phyloP scores from a whole-genome alignment of 768 basidiomycete species.

The Boletus sp. region DNA sequence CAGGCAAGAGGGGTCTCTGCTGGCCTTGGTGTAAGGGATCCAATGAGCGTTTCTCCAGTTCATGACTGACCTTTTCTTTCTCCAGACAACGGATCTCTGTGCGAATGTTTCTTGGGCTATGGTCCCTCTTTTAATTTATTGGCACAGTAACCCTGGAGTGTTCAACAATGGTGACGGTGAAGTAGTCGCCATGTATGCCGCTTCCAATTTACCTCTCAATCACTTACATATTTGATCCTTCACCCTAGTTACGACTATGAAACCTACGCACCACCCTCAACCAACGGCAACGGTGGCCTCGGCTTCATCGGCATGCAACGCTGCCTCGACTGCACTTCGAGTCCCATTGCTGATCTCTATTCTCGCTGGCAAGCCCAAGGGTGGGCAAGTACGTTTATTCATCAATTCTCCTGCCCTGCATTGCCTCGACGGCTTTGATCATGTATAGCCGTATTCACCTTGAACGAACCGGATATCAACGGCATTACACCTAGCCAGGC shows the following conservation, averaged over 20 bases:
- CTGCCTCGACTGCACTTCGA: constrained; percentile 36
- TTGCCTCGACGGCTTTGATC: neutral
- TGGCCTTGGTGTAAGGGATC: constrained; percentile 36
- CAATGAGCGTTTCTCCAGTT: neutral
- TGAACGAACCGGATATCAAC: constrained; percentile 39
- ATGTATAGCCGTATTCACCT: constrained; percentile 30
- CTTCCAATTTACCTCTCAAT: neutral
- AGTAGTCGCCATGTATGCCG: constrained; percentile 34
- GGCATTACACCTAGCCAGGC: constrained; percentile 30
- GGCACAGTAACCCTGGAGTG: constrained; percentile 26
- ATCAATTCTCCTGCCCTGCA: neutral
- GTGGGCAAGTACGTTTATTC: constrained; percentile 29
- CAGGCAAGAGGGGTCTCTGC: constrained; percentile 38
- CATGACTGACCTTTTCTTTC: neutral
- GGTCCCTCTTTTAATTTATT: neutral
- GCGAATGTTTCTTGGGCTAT: neutral
- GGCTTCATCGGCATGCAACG: constrained; percentile 41
- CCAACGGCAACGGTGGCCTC: constrained; percentile 36
- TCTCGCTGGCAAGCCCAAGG: constrained; percentile 31
- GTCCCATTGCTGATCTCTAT: constrained; percentile 32
- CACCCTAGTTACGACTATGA: constrained; percentile 36
- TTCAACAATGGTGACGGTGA: constrained; percentile 33
- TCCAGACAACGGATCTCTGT: constrained; percentile 33
- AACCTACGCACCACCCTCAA: constrained; percentile 34
- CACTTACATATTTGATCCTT: neutral